Evolutionary conservation across 768 basidiomycete genomes (phyloP), one percentile per base, ranked within the genome.

Genomic region (Russula vinacea): DNA sequence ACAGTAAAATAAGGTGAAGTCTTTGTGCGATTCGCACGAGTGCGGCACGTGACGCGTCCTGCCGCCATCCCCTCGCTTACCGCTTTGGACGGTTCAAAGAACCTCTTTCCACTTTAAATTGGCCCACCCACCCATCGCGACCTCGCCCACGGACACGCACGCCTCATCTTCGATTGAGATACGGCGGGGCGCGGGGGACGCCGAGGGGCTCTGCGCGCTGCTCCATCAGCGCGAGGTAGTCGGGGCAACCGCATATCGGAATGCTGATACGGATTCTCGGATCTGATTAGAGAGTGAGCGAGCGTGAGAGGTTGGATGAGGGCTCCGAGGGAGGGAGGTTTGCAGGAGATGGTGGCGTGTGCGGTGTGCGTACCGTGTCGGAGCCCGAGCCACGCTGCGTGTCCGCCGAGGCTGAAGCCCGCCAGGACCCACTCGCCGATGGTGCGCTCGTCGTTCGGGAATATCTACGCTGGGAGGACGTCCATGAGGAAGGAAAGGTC

Each of bases 401-500:
- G 92, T 0, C 92, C 93, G 0, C 93, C 94, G 0, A 97, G 82
- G 65, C 88, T 90, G 68, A 88, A 79, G 0, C 94, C 94, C 0
- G 83, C 81, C 3, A 89, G 78, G 13, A 84, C 84, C 87, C 88
- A 97, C 61, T 84, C 80, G 7, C 76, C 79, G 42, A 95, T 80
- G 16, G 70, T 72, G 32, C 83, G 79, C 67, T 92, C 86, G 13
- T 76, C 84, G 14, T 75, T 67, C 0, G 92, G 91, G 71, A 87
- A 95, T 10, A 95, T 73, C 70, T 87, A 88, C 0, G 84, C 74
- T 1, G 88, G 84, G 4, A 95, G 78, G 69, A 90, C 87, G 71
- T 94, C 91, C 58, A 94, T 88, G 62, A 95, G 73, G 75, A 88
- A 86, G 0, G 88, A 88, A 8, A 94, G 81, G 70, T 95, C 94